These are phyloP conservation scores for Mycena indigotica DNA, from an alignment of 768 basidiomycete genomes.

Conservation along the genomic window DNA sequence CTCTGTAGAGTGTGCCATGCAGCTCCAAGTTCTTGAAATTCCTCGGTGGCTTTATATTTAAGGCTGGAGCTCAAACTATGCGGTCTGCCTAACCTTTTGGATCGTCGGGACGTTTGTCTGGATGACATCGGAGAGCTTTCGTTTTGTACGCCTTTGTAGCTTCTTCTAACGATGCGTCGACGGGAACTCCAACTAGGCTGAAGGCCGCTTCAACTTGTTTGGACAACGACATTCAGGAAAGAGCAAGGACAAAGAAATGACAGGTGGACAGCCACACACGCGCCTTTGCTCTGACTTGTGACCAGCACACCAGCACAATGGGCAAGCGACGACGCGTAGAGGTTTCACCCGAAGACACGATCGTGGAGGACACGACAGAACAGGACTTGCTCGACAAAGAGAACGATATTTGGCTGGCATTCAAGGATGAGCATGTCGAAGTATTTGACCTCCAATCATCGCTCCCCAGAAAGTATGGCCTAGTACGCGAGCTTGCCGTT, in stretches of 20 bases:
- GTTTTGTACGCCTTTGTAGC: conserved; percentile 18
- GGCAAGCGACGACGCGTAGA: conserved; percentile 56
- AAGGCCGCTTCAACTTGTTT: conserved; percentile 6
- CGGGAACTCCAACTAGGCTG: background rate
- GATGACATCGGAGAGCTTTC: conserved; percentile 9
- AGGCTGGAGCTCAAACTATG: too few species aligned
- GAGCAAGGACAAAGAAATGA: background rate
- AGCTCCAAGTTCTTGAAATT: conserved; percentile 41
- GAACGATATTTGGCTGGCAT: conserved; percentile 68
- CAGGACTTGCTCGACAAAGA: conserved; percentile 48
- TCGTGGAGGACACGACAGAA: too few species aligned
- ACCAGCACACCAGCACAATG: conserved; percentile 9
- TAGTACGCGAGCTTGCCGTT: conserved; percentile 74
- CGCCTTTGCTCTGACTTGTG: background rate
- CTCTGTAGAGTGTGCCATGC: conserved; percentile 38
- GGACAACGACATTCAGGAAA: background rate
- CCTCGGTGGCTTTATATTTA: too few species aligned
- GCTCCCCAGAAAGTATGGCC: conserved; percentile 66
- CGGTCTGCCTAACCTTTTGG: too few species aligned
- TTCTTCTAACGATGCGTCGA: conserved; percentile 1
- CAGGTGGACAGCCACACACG: background rate
- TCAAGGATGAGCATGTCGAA: conserved; percentile 82
- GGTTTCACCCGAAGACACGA: conserved; percentile 34
- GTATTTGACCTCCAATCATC: conserved; percentile 78
- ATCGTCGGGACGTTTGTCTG: conserved; percentile 32